Percentiles rank a stretch among this genome's conserved stretches.
Conservation (phyloP, 768 basidiomycete species). For the Podaxis mareebaensis region DNA sequence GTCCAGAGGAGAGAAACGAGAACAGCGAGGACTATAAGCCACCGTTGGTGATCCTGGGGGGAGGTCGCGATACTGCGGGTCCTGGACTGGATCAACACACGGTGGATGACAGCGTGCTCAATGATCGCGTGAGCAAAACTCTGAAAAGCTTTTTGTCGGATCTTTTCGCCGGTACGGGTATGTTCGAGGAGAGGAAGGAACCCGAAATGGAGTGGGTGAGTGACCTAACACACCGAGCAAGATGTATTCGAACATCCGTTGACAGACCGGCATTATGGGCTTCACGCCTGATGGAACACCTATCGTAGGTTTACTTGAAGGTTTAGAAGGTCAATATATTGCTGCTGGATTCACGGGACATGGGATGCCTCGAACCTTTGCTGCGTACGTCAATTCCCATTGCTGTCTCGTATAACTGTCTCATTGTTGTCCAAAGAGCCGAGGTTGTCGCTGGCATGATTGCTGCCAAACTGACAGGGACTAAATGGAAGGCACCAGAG, state of each 20-base stretch:
- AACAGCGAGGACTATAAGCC: conserved; percentile 27
- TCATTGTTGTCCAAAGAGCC: conserved; percentile 40
- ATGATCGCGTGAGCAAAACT: conserved; percentile 44
- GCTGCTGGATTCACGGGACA: conserved; percentile 76
- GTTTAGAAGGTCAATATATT: conserved; percentile 62
- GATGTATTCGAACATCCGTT: background rate
- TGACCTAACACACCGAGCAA: conserved; percentile 10
- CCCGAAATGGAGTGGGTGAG: conserved; percentile 84
- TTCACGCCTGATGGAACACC: conserved; percentile 63
- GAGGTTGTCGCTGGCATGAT: conserved; percentile 66
- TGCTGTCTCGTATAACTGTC: background rate
- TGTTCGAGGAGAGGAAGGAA: conserved; percentile 46
- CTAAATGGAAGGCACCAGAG: conserved; percentile 49
- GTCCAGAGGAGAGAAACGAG: conserved; percentile 35
- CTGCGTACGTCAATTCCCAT: conserved; percentile 48
- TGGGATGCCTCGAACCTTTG: conserved; percentile 78
- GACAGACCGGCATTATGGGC: conserved; percentile 83
- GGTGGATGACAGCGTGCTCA: conserved; percentile 58
- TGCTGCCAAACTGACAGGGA: conserved; percentile 41
- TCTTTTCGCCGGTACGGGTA: conserved; percentile 46
- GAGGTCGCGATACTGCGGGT: conserved; percentile 50
- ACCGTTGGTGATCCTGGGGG: conserved; percentile 75
- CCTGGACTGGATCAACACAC: conserved; percentile 50
- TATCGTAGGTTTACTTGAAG: conserved; percentile 49
- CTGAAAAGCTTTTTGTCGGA: conserved; percentile 62